These are phyloP conservation scores for Phytophthora nicotianae DNA, from an alignment of 352 stramenopile genomes.

Conservation along the genomic window DNA sequence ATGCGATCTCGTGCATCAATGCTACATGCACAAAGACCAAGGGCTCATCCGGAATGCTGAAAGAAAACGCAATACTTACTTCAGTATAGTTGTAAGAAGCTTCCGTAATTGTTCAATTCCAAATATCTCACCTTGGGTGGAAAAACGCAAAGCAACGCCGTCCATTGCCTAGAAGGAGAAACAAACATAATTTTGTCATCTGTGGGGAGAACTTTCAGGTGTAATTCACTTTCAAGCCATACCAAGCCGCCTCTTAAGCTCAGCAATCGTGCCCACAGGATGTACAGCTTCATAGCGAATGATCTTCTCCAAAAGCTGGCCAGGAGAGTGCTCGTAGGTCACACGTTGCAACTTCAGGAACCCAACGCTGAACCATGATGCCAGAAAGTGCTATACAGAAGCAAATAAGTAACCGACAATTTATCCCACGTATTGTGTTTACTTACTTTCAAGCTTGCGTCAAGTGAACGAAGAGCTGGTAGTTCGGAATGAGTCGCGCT, in stretches of 20 bases:
- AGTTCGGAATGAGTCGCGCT: conserved; percentile 47
- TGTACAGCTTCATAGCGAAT: conserved; percentile 96
- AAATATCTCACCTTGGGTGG: conserved; percentile 77
- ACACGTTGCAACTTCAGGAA: conserved; percentile 92
- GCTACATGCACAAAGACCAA: conserved; percentile 96
- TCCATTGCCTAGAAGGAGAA: conserved; percentile 42
- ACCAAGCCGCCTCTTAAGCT: conserved; percentile 92
- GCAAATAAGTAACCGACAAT: neutral
- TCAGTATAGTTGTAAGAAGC: neutral
- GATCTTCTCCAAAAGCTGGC: conserved; percentile 95
- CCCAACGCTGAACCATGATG: conserved; percentile 92
- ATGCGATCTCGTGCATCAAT: conserved; percentile 88
- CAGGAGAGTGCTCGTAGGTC: conserved; percentile 93
- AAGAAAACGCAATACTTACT: no score
- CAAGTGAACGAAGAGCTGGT: conserved; percentile 66
- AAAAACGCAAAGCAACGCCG: conserved; percentile 95
- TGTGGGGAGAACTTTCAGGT: neutral
- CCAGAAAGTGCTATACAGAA: conserved; percentile 79
- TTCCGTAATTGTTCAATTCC: neutral
- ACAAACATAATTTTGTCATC: neutral
- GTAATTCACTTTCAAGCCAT: conserved; percentile 11
- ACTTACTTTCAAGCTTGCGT: conserved; percentile 72
- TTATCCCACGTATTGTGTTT: neutral
- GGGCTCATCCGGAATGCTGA: conserved; percentile 86
- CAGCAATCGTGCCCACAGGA: conserved; percentile 91